Evolutionary conservation across 2,329 filamentous ascomycete species (phyloP).

Genomic region (Botrytis squamosa): DNA sequence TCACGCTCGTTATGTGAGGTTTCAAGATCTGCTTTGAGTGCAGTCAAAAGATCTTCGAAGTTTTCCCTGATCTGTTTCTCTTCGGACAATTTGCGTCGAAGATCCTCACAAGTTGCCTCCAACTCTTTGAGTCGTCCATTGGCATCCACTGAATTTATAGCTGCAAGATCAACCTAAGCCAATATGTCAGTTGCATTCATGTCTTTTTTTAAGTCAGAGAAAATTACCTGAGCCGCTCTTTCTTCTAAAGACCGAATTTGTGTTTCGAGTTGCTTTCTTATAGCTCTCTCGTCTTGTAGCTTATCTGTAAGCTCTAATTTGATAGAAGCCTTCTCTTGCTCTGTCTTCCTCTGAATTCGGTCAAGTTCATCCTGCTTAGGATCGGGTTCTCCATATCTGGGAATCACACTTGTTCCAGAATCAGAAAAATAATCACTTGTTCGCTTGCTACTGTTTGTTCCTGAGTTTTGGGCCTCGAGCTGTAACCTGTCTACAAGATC

Average conservation of each 20-base stretch:
- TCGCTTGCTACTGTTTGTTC: conserved; percentile 58
- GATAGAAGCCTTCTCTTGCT: conserved; percentile 87
- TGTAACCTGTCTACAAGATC: conserved; percentile 89
- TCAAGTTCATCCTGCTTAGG: conserved; percentile 71
- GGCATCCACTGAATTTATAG: conserved; percentile 57
- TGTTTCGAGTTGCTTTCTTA: conserved; percentile 72
- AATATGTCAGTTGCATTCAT: conserved; percentile 25
- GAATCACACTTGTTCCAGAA: conserved; percentile 82
- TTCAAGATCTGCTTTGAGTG: conserved; percentile 78
- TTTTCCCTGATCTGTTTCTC: conserved; percentile 87
- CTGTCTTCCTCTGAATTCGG: conserved; percentile 75
- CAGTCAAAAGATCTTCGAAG: conserved; percentile 86
- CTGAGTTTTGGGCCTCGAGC: conserved; percentile 63
- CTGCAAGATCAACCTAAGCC: conserved; percentile 43
- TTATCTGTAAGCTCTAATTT: conserved; percentile 82
- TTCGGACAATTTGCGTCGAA: conserved; percentile 76
- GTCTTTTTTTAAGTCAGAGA: conserved; percentile 20
- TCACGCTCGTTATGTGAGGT: conserved; percentile 85
- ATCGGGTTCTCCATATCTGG: conserved; percentile 62
- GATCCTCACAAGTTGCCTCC: conserved; percentile 76
- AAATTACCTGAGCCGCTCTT: conserved; percentile 63
- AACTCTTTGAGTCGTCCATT: conserved; percentile 70
- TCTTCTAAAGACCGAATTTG: conserved; percentile 82
- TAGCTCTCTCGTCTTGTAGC: conserved; percentile 79
- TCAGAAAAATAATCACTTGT: conserved; percentile 99